phyloP scores from a whole-genome alignment of 1,284 basidiomycete genomes.

The Pulveroboletus sp. region DNA sequence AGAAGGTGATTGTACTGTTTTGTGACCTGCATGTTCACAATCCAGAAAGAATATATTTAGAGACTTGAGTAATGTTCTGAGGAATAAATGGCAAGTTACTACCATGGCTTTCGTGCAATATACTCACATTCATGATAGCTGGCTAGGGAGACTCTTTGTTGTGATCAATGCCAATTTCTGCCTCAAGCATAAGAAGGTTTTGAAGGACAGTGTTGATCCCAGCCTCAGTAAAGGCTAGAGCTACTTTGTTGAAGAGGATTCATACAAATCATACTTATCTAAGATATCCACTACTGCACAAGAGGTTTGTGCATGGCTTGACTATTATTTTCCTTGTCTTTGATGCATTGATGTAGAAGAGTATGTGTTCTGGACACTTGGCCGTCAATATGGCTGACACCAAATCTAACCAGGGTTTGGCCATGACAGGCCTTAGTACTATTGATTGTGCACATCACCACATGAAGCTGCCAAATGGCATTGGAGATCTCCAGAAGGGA shows the following conservation, averaged over 20 bases:
- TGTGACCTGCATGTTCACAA: slow-evolving; percentile 38
- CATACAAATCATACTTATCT: no score
- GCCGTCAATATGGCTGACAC: slow-evolving; percentile 2
- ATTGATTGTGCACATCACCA: slow-evolving; percentile 26
- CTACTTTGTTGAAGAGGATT: neutral
- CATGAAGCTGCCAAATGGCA: slow-evolving; percentile 20
- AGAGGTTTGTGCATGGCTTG: neutral
- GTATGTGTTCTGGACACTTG: slow-evolving; percentile 7
- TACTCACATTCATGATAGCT: neutral
- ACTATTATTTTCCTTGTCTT: no score
- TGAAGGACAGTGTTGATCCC: neutral
- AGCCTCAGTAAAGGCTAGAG: neutral
- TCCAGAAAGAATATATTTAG: slow-evolving; percentile 30
- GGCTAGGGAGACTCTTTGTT: neutral
- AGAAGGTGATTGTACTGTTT: slow-evolving; percentile 24
- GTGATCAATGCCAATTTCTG: slow-evolving; percentile 1
- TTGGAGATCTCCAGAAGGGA: slow-evolving; percentile 27
- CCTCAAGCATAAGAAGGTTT: neutral
- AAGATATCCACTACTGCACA: neutral
- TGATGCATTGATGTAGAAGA: neutral
- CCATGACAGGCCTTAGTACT: slow-evolving; percentile 24
- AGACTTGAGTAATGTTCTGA: no score
- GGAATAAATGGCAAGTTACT: no score
- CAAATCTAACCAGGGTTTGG: slow-evolving; percentile 2
- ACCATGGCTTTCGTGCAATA: no score